These are phyloP conservation scores for Kazachstania bromeliacearum DNA, from an alignment of 805 yeast genomes.

Conservation along the genomic window DNA sequence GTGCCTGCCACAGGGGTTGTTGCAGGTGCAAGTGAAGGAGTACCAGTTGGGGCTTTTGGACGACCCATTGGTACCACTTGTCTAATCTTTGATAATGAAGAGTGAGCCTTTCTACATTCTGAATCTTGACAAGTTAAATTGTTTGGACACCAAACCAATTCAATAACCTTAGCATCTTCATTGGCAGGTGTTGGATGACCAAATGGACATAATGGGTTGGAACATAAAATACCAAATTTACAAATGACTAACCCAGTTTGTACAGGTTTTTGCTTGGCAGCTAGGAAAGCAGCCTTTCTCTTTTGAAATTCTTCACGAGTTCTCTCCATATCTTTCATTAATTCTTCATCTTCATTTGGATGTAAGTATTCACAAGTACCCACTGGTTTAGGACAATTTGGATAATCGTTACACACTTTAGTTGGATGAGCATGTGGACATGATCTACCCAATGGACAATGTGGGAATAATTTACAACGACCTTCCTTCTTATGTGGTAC, in stretches of 20 bases:
- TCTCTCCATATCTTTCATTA: constrained; percentile 59
- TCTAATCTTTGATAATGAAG: constrained; percentile 53
- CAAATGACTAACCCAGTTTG: constrained; percentile 52
- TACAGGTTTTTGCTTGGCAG: constrained; percentile 30
- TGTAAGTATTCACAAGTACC: constrained; percentile 80
- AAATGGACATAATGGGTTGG: constrained; percentile 73
- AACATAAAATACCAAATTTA: constrained; percentile 66
- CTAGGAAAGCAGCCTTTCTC: constrained; percentile 32
- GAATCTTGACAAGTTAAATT: constrained; percentile 56
- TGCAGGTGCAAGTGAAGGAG: constrained; percentile 7
- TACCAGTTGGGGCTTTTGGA: constrained; percentile 13
- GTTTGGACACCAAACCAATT: constrained; percentile 66
- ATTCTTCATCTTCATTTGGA: constrained; percentile 73
- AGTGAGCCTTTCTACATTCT: constrained; percentile 67
- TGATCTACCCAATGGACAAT: constrained; percentile 51
- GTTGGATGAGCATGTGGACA: constrained; percentile 79
- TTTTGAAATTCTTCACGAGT: constrained; percentile 44
- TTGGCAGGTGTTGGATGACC: constrained; percentile 90
- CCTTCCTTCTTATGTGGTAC: constrained; percentile 45
- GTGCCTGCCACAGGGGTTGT: too few species aligned
- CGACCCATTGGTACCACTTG: constrained; percentile 28
- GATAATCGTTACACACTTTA: constrained; percentile 61
- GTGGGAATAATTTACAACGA: constrained; percentile 64
- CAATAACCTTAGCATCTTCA: constrained; percentile 57
- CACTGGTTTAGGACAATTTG: constrained; percentile 67